A percentile compares a stretch with the other conserved stretches of the same genome.
phyloP scores from a whole-genome alignment of 2,329 filamentous ascomycete species.

The Venturia asperata region DNA sequence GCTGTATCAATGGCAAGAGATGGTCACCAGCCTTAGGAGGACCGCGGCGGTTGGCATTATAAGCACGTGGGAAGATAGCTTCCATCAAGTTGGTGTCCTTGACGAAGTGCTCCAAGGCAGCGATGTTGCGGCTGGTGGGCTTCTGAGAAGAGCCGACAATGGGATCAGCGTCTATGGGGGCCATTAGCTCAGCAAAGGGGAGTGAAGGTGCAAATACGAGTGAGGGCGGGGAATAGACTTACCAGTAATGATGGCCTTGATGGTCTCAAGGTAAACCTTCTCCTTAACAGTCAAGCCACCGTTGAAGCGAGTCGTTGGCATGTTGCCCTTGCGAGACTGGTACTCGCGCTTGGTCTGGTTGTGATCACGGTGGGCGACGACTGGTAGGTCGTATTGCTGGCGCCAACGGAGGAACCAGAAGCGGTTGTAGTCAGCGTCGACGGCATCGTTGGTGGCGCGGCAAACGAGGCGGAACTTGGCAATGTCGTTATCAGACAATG shows the following conservation, averaged over 20 bases:
- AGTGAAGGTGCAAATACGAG: neutral
- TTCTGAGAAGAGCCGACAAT: neutral
- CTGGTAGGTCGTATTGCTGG: conserved; percentile 34
- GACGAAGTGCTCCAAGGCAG: conserved; percentile 6
- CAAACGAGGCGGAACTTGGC: conserved; percentile 37
- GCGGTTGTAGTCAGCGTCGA: conserved; percentile 34
- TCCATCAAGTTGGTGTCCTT: conserved; percentile 21
- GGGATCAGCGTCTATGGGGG: neutral
- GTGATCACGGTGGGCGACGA: conserved; percentile 21
- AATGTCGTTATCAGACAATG: conserved; percentile 41
- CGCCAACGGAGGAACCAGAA: conserved; percentile 45
- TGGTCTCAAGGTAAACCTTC: conserved; percentile 20
- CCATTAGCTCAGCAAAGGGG: neutral
- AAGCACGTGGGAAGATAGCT: conserved; percentile 16
- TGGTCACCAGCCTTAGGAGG: conserved; percentile 14
- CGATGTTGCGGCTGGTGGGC: neutral
- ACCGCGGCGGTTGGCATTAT: neutral
- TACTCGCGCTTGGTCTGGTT: conserved; percentile 31
- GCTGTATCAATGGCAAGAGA: conserved; percentile 26
- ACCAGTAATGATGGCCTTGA: conserved; percentile 14
- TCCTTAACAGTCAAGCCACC: conserved; percentile 27
- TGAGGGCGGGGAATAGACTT: neutral
- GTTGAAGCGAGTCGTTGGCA: conserved; percentile 26
- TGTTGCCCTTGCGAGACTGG: conserved; percentile 27
- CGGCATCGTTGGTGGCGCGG: conserved; percentile 31